phyloP scores from a whole-genome alignment of 306 rosid species.

The Biancaea sappan region DNA sequence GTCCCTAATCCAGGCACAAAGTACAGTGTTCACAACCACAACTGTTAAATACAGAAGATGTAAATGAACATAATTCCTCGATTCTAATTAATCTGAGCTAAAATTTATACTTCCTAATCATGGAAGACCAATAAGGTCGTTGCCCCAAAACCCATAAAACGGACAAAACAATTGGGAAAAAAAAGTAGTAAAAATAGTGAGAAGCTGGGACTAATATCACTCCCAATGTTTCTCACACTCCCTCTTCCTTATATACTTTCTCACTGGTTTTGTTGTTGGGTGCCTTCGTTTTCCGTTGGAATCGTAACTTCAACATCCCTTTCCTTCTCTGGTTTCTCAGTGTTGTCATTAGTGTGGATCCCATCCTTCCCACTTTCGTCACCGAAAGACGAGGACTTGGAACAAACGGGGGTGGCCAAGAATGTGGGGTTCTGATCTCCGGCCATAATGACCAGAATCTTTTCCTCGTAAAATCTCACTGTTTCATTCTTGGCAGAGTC shows the following conservation, averaged over 20 bases:
- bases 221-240: not conserved
- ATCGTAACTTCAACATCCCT: not conserved
- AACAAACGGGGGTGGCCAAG: slow-evolving; percentile 71
- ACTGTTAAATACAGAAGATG: no score
- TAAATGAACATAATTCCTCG: slow-evolving; percentile 24
- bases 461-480: slow-evolving; percentile 59
- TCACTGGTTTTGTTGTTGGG: slow-evolving; percentile 32
- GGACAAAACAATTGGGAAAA: not conserved
- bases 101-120: slow-evolving; percentile 56
- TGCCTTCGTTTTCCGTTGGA: slow-evolving; percentile 12
- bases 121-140: slow-evolving; percentile 20
- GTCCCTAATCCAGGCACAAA: no score
- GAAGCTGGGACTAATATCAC: not conserved
- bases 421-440: slow-evolving; percentile 74
- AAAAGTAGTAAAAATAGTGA: not conserved
- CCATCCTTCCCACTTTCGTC: not conserved
- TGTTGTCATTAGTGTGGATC: not conserved
- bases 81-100: slow-evolving; percentile 39
- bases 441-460: slow-evolving; percentile 87
- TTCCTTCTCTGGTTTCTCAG: slow-evolving; percentile 42
- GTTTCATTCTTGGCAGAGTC: slow-evolving; percentile 31
- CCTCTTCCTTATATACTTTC: not conserved
- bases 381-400: slow-evolving; percentile 30
- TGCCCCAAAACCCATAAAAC: slow-evolving; percentile 30
- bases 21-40: no score